Base-by-base conservation (phyloP, 2,329 filamentous ascomycete genomes). In the Neurospora sp. region DNA sequence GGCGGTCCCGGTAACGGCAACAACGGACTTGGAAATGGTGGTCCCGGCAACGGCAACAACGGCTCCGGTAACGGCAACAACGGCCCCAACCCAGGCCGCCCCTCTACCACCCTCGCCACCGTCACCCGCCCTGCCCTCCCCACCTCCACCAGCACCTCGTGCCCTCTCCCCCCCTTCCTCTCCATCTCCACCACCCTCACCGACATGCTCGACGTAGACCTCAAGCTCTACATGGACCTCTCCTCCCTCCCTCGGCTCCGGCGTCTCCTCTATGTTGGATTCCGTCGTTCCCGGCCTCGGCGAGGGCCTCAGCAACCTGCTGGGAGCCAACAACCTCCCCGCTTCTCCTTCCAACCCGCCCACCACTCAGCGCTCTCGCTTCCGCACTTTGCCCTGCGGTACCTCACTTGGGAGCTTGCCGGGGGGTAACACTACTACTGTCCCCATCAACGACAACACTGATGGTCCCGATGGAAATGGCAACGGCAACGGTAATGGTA, bases 211-310 rank as follows among this genome's bases (percentile, higher is more conserved):
- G 72, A 76, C 17, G 75, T 80, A 67, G 79, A 79, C 70, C 71
- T 76, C 8, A 28, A 78, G n/a, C 76, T 80, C 3, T 79, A 80
- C 71, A 77, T 77, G 69, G 70, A 77, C 43, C 73, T 80, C 39
- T 72, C 80, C 69, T 67, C 75, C 80, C 69, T 67, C 75, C 70
- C 68, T 72, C 69, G 71, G 77, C 83, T 72, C 78, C 82, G 70
- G 86, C 73, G 76, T 62, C 52, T 17, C 10, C 19, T 23, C 23
- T 8, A 8, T 33, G 4, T 10, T 62, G 3, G 15, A 80, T 19
- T 76, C 83, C 36, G 75, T 87, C 58, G 81, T 89, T 72, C 76
- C 82, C 68, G 77, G 76, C 2, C 73, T 86, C 9, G 84, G 85
- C 66, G 74, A 85, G 46, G 76, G 76, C 17, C 78, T 80, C 9